Conservation (phyloP, 768 basidiomycete genomes). For the Xerocomus potaroensis region DNA sequence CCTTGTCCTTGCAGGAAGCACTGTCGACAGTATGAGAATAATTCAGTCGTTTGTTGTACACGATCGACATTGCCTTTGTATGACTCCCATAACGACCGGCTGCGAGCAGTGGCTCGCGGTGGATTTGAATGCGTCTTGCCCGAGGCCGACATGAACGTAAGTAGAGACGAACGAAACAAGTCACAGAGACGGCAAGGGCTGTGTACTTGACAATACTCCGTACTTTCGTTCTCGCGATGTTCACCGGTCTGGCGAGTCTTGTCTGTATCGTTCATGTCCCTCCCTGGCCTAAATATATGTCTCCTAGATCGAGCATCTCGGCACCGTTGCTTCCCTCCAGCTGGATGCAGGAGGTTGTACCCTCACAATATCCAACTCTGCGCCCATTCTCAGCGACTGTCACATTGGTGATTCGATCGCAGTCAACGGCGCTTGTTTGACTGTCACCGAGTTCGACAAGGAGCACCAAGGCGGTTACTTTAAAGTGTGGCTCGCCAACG, state of each 20-base stretch:
- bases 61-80: constrained; percentile 35
- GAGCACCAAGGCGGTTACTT: constrained; percentile 70
- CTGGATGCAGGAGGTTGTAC: constrained; percentile 76
- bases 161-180: neutral
- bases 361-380: constrained; percentile 68
- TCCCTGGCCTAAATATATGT: constrained; percentile 7
- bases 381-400: constrained; percentile 80
- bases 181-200: no score
- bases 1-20: constrained; percentile 51
- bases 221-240: constrained; percentile 51
- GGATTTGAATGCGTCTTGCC: neutral
- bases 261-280: neutral
- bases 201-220: no score
- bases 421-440: constrained; percentile 84
- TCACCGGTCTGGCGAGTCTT: constrained; percentile 69
- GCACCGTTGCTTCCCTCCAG: constrained; percentile 61
- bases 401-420: constrained; percentile 93
- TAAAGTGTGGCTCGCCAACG: constrained; percentile 93
- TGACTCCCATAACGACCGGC: constrained; percentile 38
- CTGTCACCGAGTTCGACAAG: constrained; percentile 80
- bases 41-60: constrained; percentile 2
- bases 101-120: constrained; percentile 8
- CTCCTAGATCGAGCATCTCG: constrained; percentile 83
- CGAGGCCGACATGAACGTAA: constrained; percentile 14
- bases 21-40: constrained; percentile 30